Base-by-base conservation (phyloP, 768 basidiomycete species). In the Xerocomellus amylosporus region DNA sequence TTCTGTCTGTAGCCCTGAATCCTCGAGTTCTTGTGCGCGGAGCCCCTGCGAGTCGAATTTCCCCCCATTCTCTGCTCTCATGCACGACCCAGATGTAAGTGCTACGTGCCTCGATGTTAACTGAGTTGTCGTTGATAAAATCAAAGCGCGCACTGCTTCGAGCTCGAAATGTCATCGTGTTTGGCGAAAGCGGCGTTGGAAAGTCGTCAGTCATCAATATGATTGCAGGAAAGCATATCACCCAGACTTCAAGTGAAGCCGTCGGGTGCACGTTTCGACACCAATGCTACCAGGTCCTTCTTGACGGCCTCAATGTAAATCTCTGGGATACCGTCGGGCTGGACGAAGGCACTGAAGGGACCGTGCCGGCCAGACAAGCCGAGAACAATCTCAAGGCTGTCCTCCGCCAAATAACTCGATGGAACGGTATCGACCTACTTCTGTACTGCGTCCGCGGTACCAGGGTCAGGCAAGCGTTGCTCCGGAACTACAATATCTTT, bases 121-220 rank as follows among this genome's bases (percentile, higher is more conserved):
- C 45, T 45, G 34, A 56, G 26, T 44, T 8, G 26, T 36, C 41
- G 14, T 10, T 46, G 41, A 56, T 38, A 45, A 54, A 49, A 36
- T 39, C 17, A 22, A 55, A 65, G 64, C 26, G 19, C 22, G 26
- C 33, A 14, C 37, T 10, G 15, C 47, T 10, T 42, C 61, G 37
- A 37, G 17, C 47, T 47, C 64, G 61, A 33, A 77, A 77, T 52
- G 46, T 77, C 37, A 64, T 78, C 28, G 46, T 78, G 7, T 78
- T 78, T 51, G 76, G 77, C 7, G 73, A 77, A 54, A 69, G 69
- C 7, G 75, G 77, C 10, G 49, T 64, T 14, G 71, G 72, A 34
- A 78, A 78, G 53, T 77, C 75, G 48, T 75, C 73, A 0, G 56
- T 77, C 33, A 64, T 78, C 56, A 78, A 77, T 58, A 65, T 74